These are phyloP conservation scores for Epichloe sylvatica DNA, from an alignment of 2,329 filamentous ascomycete genomes.

Conservation along the genomic window DNA sequence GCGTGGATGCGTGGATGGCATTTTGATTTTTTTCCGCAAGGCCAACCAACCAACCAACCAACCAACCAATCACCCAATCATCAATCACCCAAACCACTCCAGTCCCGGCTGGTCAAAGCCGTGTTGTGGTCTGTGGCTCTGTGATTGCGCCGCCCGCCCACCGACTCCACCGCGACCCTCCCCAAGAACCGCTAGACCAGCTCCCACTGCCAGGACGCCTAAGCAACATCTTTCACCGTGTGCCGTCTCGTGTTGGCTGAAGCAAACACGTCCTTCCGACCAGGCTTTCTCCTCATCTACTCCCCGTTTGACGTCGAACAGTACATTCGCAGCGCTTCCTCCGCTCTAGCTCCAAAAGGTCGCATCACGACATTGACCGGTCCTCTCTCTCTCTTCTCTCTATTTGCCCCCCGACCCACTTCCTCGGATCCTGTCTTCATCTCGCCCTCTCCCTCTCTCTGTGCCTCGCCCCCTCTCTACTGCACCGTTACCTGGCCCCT, in stretches of 20 bases:
- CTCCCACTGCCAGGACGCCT: conserved; percentile 2
- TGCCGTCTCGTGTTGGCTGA: conserved; percentile 4
- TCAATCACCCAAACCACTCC: background rate
- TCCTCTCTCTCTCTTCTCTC: background rate
- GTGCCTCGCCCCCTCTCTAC: background rate
- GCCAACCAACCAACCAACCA: background rate
- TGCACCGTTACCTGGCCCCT: background rate
- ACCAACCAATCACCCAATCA: background rate
- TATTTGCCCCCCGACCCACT: too few relatives aligned
- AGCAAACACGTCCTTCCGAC: conserved; percentile 6
- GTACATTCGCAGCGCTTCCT: conserved; percentile 1
- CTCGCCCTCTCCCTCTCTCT: background rate
- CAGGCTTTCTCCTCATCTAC: conserved; percentile 1
- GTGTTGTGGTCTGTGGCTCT: too few relatives aligned
- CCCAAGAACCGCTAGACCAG: conserved; percentile 1
- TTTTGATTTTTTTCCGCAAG: background rate
- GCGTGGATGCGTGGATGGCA: background rate
- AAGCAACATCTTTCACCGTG: conserved; percentile 1
- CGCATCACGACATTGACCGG: background rate
- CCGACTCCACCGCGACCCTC: conserved; percentile 4
- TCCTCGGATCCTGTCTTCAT: background rate
- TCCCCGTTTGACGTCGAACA: conserved; percentile 4
- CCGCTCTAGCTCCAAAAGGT: background rate
- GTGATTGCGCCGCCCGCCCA: background rate
- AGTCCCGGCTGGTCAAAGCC: background rate